phyloP scores from a whole-genome alignment of 2,329 filamentous ascomycete species.

The Ophiostoma sp. region DNA sequence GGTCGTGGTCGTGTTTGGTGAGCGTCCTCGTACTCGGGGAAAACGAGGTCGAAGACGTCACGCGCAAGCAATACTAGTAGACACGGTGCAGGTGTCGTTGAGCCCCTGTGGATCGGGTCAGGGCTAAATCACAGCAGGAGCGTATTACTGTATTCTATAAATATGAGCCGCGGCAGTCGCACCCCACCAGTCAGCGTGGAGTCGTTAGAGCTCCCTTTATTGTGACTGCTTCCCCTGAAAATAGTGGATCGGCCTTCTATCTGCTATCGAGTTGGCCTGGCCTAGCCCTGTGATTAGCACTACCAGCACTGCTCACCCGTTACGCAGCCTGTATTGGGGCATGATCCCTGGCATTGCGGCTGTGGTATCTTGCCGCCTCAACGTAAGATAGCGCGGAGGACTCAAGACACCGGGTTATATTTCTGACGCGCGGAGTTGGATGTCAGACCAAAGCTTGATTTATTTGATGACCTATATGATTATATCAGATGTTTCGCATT shows the following conservation, averaged over 20 bases:
- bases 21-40: background rate
- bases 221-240: slow-evolving; percentile 3
- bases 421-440: too few species aligned
- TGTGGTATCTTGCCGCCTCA: background rate
- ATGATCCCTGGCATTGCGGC: background rate
- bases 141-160: too few species aligned
- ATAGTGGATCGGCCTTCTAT: background rate
- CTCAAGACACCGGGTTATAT: too few species aligned
- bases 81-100: slow-evolving; percentile 11
- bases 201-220: slow-evolving; percentile 10
- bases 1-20: background rate
- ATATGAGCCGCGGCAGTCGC: slow-evolving; percentile 3
- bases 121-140: slow-evolving; percentile 3
- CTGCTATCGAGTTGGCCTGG: background rate
- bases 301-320: background rate
- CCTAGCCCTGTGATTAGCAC: background rate
- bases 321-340: too few species aligned
- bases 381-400: background rate
- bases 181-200: slow-evolving; percentile 19
- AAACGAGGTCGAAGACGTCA: slow-evolving; percentile 10
- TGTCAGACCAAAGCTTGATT: too few species aligned
- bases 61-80: background rate
- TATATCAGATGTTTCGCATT: too few species aligned
- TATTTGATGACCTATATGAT: too few species aligned
- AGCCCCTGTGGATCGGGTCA: background rate